These are phyloP conservation scores for Stemphylium vesicarium DNA, from an alignment of 2,329 filamentous ascomycete species.

Conservation along the genomic window DNA sequence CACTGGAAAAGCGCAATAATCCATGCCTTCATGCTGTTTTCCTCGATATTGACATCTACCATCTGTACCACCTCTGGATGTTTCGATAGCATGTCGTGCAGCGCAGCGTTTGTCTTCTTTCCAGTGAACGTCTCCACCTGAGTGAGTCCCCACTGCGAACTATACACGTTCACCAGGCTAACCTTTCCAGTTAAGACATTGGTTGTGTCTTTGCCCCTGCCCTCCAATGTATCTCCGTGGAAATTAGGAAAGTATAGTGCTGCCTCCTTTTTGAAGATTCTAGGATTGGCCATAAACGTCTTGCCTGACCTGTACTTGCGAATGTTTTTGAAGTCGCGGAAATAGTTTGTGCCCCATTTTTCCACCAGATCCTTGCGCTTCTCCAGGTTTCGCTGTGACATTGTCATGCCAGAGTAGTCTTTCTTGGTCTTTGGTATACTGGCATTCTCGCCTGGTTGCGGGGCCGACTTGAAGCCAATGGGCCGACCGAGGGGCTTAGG, in stretches of 20 bases:
- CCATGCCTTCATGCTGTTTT: conserved; percentile 71
- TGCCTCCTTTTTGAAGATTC: conserved; percentile 81
- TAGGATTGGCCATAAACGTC: conserved; percentile 83
- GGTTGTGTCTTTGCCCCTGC: conserved; percentile 69
- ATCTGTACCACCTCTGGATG: conserved; percentile 68
- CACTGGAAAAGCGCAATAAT: conserved; percentile 63
- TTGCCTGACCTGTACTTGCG: conserved; percentile 79
- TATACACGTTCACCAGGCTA: conserved; percentile 81
- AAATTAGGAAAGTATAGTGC: conserved; percentile 96
- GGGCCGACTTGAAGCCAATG: conserved; percentile 80
- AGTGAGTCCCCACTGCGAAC: conserved; percentile 81
- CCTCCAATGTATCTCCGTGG: conserved; percentile 74
- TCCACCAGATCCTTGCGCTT: conserved; percentile 76
- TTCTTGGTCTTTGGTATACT: conserved; percentile 66
- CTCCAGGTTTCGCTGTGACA: conserved; percentile 65
- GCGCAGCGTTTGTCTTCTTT: conserved; percentile 69
- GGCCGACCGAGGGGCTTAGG: conserved; percentile 69
- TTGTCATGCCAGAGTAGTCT: conserved; percentile 41
- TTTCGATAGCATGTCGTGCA: conserved; percentile 66
- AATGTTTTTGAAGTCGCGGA: conserved; percentile 92
- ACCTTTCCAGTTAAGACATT: conserved; percentile 74
- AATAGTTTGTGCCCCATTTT: conserved; percentile 86
- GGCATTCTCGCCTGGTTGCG: conserved; percentile 79
- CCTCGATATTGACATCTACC: conserved; percentile 88
- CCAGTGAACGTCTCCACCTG: conserved; percentile 76